phyloP scores from a whole-genome alignment of 768 basidiomycete genomes.

The Daedaleopsis sinensis region DNA sequence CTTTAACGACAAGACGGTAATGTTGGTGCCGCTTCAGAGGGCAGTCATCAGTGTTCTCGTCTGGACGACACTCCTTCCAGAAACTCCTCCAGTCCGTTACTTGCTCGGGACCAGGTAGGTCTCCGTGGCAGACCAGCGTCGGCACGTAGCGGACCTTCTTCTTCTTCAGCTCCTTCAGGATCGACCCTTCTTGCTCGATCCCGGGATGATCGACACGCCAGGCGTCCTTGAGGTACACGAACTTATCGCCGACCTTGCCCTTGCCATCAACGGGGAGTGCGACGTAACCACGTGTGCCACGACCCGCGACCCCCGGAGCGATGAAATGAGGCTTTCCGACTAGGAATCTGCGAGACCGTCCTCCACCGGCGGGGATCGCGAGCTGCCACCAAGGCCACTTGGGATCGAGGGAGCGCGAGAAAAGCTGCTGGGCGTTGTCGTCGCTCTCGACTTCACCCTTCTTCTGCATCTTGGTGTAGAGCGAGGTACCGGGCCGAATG shows the following conservation, averaged over 20 bases:
- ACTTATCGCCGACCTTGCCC: not conserved
- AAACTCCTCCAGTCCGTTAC: not conserved
- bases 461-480: not conserved
- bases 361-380: not conserved
- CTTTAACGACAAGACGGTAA: slow-evolving; percentile 11
- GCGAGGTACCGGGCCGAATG: not conserved
- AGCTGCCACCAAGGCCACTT: not conserved
- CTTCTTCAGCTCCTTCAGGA: slow-evolving; percentile 5
- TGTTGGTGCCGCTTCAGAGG: slow-evolving; percentile 2
- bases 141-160: not conserved
- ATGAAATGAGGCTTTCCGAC: slow-evolving; percentile 1
- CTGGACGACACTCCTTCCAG: not conserved
- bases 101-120: not conserved
- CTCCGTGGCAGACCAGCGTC: not conserved
- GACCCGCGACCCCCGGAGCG: not conserved
- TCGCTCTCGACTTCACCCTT: no score
- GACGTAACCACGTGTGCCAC: slow-evolving; percentile 2
- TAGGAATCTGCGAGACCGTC: not conserved
- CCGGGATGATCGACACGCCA: slow-evolving; percentile 4
- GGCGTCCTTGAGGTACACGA: slow-evolving; percentile 6
- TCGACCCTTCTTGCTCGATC: not conserved
- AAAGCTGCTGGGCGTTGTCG: not conserved
- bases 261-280: not conserved
- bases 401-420: not conserved
- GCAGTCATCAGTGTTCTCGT: not conserved